phyloP scores from a whole-genome alignment of 2,329 filamentous ascomycete genomes.

The Phyllosticta citrichinensis region DNA sequence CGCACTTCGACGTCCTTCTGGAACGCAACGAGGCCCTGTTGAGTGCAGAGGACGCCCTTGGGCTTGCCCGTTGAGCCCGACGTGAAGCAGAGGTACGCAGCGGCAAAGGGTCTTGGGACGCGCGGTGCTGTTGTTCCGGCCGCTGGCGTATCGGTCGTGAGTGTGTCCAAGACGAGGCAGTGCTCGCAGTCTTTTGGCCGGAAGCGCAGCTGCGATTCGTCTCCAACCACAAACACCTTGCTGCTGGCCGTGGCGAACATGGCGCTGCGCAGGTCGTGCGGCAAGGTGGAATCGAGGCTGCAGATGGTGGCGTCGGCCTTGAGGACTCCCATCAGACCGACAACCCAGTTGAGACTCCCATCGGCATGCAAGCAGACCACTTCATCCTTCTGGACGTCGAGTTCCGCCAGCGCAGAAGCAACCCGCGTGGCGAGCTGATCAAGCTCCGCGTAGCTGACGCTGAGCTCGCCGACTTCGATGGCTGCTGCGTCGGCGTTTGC shows the following conservation, averaged over 20 bases:
- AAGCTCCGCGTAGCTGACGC: constrained; percentile 10
- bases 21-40: constrained; percentile 28
- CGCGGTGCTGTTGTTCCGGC: not conserved
- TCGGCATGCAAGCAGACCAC: constrained; percentile 27
- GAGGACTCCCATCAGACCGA: constrained; percentile 26
- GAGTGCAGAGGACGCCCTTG: constrained; percentile 26
- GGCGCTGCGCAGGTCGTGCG: constrained; percentile 14
- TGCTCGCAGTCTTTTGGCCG: constrained; percentile 9
- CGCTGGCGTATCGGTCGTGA: constrained; percentile 1
- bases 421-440: not conserved
- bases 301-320: constrained; percentile 14
- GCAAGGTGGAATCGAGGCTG: constrained; percentile 17
- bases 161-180: constrained; percentile 15
- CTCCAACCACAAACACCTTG: constrained; percentile 19
- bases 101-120: constrained; percentile 3
- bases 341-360: constrained; percentile 25
- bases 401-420: not conserved
- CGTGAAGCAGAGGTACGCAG: constrained; percentile 36
- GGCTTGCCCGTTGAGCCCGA: constrained; percentile 33
- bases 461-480: not conserved
- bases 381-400: constrained; percentile 13
- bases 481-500: not conserved
- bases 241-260: constrained; percentile 17
- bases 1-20: constrained; percentile 25
- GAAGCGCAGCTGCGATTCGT: constrained; percentile 2